Percentiles rank a stretch among this genome's conserved stretches.
Evolutionary conservation across 768 basidiomycete species (phyloP).

Genomic region (Omphalotus guepiniiformis): DNA sequence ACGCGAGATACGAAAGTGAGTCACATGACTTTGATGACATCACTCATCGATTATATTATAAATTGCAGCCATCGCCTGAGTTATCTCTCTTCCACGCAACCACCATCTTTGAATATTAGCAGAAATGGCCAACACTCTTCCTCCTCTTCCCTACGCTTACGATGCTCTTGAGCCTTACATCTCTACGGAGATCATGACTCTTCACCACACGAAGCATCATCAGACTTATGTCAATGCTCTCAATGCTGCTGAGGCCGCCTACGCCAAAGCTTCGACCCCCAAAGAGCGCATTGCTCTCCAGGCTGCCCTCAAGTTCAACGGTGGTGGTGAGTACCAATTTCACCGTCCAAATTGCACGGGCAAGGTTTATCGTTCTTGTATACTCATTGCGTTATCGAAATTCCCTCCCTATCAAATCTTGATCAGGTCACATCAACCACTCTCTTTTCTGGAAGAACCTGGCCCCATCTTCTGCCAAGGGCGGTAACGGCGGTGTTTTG

Average conservation of each 20-base stretch:
- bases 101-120: too few species aligned
- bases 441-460: conserved; percentile 97
- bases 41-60: too few species aligned
- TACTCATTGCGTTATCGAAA: conserved; percentile 5
- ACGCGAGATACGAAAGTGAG: too few species aligned
- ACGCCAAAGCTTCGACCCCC: conserved; percentile 60
- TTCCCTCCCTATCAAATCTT: too few species aligned
- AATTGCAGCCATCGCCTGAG: too few species aligned
- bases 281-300: conserved; percentile 86
- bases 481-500: conserved; percentile 58
- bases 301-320: conserved; percentile 93
- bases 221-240: conserved; percentile 91
- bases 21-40: too few species aligned
- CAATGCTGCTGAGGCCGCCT: conserved; percentile 82
- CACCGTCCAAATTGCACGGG: too few species aligned
- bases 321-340: conserved; percentile 63
- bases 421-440: conserved; percentile 93
- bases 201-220: conserved; percentile 95
- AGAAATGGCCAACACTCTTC: conserved; percentile 59
- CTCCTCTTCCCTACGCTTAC: conserved; percentile 73
- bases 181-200: conserved; percentile 85
- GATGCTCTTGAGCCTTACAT: conserved; percentile 95
- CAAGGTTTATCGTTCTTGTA: too few species aligned
- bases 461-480: conserved; percentile 54
- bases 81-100: too few species aligned